These are phyloP conservation scores for Prasinococcaceae sp. DNA, from an alignment of 139 green algal species.

Conservation along the genomic window DNA sequence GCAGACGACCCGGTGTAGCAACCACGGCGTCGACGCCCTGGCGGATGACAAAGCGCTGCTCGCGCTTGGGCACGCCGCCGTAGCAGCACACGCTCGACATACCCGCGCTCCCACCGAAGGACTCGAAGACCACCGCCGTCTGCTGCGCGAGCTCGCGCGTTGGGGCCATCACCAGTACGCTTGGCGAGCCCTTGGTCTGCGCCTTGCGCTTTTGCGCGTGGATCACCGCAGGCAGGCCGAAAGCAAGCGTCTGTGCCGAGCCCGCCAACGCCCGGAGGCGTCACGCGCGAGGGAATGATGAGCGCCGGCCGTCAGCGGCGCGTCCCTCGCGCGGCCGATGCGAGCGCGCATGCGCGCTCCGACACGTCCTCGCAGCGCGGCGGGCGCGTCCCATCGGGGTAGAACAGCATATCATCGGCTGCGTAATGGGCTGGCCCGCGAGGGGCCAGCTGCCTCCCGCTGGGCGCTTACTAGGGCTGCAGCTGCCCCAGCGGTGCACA, in stretches of 20 bases:
- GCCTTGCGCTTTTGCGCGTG: constrained; percentile 12
- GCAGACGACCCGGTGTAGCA: constrained; percentile 56
- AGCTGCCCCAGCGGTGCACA: no score
- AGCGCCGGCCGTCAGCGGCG: no score
- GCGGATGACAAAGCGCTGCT: constrained; percentile 28
- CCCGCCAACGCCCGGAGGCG: no score
- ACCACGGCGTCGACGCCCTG: constrained; percentile 5
- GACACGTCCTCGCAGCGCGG: no score
- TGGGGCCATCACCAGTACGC: constrained; percentile 59
- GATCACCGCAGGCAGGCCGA: constrained; percentile 67
- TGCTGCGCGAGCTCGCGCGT: constrained; percentile 84
- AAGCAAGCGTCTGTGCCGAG: constrained; percentile 65
- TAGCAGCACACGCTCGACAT: constrained; percentile 45
- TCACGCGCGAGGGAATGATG: no score
- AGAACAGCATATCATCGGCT: no score
- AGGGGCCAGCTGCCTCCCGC: no score
- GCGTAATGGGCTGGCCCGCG: no score
- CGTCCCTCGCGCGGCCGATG: no score
- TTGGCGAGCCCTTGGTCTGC: not conserved
- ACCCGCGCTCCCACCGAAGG: not conserved
- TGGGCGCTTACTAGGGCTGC: no score
- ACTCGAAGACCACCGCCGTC: constrained; percentile 52
- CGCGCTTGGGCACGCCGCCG: constrained; percentile 37
- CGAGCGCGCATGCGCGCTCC: no score
- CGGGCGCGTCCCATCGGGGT: no score